Percentiles rank a stretch among this genome's conserved stretches.
Conservation (phyloP, 1,284 basidiomycete species). For the Cryptococcus floricola region DNA sequence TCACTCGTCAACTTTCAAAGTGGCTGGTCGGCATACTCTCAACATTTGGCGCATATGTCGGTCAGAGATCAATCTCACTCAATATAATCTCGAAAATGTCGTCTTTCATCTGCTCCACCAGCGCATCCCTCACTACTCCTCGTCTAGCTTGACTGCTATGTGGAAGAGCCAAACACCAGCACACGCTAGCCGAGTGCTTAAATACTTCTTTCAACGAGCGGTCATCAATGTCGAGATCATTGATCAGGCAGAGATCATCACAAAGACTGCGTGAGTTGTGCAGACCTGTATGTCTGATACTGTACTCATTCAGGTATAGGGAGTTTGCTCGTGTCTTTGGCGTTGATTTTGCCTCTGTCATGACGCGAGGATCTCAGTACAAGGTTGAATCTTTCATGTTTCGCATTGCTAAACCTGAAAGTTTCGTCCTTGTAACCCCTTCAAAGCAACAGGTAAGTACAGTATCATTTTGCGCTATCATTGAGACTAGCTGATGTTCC, state of each 20-base stretch:
- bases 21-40: constrained; percentile 82
- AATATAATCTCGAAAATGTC: constrained; percentile 88
- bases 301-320: constrained; percentile 49
- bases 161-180: constrained; percentile 60
- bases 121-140: constrained; percentile 71
- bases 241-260: constrained; percentile 72
- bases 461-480: too few species aligned
- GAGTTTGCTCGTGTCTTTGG: constrained; percentile 97
- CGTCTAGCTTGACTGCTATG: constrained; percentile 67
- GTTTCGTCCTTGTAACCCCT: constrained; percentile 80
- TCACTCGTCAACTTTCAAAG: constrained; percentile 76
- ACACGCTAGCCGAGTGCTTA: constrained; percentile 58
- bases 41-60: constrained; percentile 92
- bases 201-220: constrained; percentile 63
- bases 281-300: neutral
- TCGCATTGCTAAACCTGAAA: constrained; percentile 95
- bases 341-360: constrained; percentile 92
- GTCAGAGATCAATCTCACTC: constrained; percentile 70
- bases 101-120: constrained; percentile 70
- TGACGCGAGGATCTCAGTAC: constrained; percentile 92
- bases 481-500: neutral
- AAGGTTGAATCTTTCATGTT: constrained; percentile 99
- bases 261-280: constrained; percentile 73
- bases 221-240: constrained; percentile 70
- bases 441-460: constrained; percentile 69